These are phyloP conservation scores for Acanthamoeba lenticulata DNA, from an alignment of 208 protist species.

Conservation along the genomic window DNA sequence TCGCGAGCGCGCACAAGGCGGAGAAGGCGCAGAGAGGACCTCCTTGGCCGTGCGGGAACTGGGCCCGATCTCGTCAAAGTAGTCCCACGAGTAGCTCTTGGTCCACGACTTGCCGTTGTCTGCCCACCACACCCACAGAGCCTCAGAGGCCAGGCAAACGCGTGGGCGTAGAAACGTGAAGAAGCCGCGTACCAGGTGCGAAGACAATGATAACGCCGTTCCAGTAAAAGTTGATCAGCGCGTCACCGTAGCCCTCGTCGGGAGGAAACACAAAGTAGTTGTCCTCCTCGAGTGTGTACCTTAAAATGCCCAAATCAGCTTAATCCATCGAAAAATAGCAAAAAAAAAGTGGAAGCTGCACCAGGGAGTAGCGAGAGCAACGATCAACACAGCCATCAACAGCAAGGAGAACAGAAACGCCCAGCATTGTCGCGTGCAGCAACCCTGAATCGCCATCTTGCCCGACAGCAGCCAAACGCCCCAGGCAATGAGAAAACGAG, in stretches of 20 bases:
- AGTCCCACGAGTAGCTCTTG: constrained; percentile 30
- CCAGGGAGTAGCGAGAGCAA: constrained; percentile 16
- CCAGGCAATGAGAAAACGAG: too few relatives aligned
- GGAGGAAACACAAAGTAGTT: not conserved
- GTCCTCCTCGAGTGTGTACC: constrained; percentile 11
- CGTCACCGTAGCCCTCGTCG: not conserved
- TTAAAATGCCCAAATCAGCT: not conserved
- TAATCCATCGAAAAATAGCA: not conserved
- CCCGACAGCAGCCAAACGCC: too few relatives aligned
- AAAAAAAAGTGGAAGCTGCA: not conserved
- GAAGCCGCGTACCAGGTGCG: not conserved
- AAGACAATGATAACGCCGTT: constrained; percentile 38
- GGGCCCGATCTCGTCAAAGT: not conserved
- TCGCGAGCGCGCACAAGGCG: not conserved
- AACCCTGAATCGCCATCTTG: not conserved
- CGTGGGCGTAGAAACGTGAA: not conserved
- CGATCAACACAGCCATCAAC: not conserved
- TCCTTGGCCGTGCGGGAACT: not conserved
- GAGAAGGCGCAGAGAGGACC: not conserved
- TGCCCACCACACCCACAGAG: not conserved
- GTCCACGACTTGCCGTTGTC: not conserved
- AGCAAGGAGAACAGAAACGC: constrained; percentile 2
- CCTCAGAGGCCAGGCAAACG: not conserved
- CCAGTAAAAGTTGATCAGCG: constrained; percentile 65
- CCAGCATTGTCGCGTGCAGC: constrained; percentile 21